Base-by-base conservation (phyloP, 2,329 filamentous ascomycete genomes). In the Colletotrichum orbiculare region DNA sequence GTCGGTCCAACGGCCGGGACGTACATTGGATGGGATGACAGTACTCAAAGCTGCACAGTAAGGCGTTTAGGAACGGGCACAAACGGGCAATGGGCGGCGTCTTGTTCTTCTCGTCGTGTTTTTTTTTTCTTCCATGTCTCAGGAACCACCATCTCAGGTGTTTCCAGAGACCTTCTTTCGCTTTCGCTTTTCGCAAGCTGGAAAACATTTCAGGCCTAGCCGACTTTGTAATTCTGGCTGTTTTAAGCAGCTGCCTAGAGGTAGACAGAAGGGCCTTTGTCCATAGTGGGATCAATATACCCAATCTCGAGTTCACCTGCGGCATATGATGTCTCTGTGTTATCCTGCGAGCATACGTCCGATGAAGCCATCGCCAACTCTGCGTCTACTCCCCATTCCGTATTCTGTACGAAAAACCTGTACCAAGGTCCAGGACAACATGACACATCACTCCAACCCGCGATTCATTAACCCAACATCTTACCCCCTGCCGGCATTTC, bases 1-100 rank as follows among this genome's bases (percentile, higher is more conserved):
- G 17, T 17, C 35, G 46, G 49, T 25, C 25, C 48, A 39, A 62
- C 52, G 52, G 52, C 62, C 46, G 42, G 42, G 25, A 62, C 25
- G 50, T 62, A 62, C 52, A 62, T 53, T 56, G 17, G 41, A 62
- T 33, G 62, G 56, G 47, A 42, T 15, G 53, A 25, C 25, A 25
- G 25, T 5, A 41, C 59, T 56, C 34, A 35, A 25, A 25, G 41
- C 62, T 56, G 50, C 62, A 62, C 46, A 53, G 52, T 62, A 56
- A 34, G 62, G 62, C 62, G 62, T 65, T 65, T 33, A 41, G 58
- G 62, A 53, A 50, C 34, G 46, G 62, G 39, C 17, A 25, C 25
- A 43, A 49, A 52, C 11, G 47, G 62, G 39, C 33, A 56, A 56
- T 43, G 58, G 52, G 62, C 58, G 62, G 62, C 62, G 58, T 55